phyloP scores from a whole-genome alignment of 768 basidiomycete species.

The Cystobasidium ongulense region DNA sequence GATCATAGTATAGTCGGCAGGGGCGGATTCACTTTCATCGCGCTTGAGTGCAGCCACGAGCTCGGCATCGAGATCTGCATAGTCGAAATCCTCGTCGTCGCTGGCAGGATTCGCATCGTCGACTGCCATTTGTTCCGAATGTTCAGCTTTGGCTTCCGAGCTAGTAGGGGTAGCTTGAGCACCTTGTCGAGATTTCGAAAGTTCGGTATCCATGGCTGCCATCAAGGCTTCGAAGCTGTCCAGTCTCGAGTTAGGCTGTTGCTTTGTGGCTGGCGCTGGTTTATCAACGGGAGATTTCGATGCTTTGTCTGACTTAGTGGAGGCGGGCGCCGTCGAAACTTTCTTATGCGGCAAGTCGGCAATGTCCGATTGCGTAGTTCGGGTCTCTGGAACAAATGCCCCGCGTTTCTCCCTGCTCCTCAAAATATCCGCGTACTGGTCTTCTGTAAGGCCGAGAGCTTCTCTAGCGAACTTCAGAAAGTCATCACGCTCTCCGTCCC shows the following conservation, averaged over 20 bases:
- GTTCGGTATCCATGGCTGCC: slow-evolving; percentile 84
- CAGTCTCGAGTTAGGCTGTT: slow-evolving; percentile 57
- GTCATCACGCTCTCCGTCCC: slow-evolving; percentile 81
- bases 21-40: slow-evolving; percentile 51
- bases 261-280: slow-evolving; percentile 5
- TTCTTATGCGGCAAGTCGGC: background rate
- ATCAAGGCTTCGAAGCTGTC: slow-evolving; percentile 93
- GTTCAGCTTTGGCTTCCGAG: background rate
- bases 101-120: slow-evolving; percentile 33
- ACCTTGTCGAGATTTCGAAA: slow-evolving; percentile 48
- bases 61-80: slow-evolving; percentile 75
- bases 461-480: slow-evolving; percentile 92
- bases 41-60: slow-evolving; percentile 36
- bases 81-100: slow-evolving; percentile 54
- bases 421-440: slow-evolving; percentile 83
- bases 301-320: background rate
- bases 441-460: slow-evolving; percentile 74
- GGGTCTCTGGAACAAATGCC: slow-evolving; percentile 53
- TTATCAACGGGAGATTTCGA: background rate
- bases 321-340: background rate
- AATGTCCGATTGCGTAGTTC: background rate
- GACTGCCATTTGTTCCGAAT: slow-evolving; percentile 34
- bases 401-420: slow-evolving; percentile 67
- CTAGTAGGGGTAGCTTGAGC: slow-evolving; percentile 40
- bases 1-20: slow-evolving; percentile 78